Percentiles rank a stretch among this genome's conserved stretches.
Evolutionary conservation across 2,329 filamentous ascomycete species (phyloP).

Genomic region (Alternaria gansuensis): DNA sequence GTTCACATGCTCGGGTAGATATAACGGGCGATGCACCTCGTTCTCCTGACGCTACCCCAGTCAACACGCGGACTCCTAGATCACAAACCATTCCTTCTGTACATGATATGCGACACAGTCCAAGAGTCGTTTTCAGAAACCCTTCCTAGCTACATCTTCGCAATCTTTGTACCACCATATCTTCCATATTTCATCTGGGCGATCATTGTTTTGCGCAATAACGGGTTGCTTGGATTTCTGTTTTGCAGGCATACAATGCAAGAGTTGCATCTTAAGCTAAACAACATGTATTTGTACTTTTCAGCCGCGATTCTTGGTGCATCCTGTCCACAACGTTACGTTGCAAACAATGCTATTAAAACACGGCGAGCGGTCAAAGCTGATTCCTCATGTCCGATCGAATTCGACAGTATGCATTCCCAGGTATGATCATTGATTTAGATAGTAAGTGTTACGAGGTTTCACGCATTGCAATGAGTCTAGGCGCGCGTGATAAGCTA

Average conservation of each 20-base stretch:
- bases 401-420: too few relatives aligned
- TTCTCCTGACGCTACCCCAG: background rate
- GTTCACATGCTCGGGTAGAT: background rate
- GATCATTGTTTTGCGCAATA: background rate
- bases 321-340: background rate
- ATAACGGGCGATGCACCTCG: background rate
- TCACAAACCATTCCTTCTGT: conserved; percentile 1
- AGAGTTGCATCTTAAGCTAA: background rate
- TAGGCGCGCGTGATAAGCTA: too few relatives aligned
- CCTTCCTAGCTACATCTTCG: background rate
- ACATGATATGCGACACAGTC: conserved; percentile 13
- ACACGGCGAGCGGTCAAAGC: too few relatives aligned
- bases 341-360: background rate
- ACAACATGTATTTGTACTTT: conserved; percentile 5
- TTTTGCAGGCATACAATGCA: background rate
- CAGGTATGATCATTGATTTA: too few relatives aligned
- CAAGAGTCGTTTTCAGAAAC: conserved; percentile 3
- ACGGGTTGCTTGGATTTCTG: background rate
- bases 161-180: background rate
- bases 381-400: too few relatives aligned
- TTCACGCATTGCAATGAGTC: too few relatives aligned
- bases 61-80: background rate
- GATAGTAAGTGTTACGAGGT: too few relatives aligned
- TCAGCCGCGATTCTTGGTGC: background rate
- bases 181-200: background rate